Evolutionary conservation across 345 rosid species (phyloP), one percentile per base, ranked within the genome.

Genomic region (Geranium rotundifolium): DNA sequence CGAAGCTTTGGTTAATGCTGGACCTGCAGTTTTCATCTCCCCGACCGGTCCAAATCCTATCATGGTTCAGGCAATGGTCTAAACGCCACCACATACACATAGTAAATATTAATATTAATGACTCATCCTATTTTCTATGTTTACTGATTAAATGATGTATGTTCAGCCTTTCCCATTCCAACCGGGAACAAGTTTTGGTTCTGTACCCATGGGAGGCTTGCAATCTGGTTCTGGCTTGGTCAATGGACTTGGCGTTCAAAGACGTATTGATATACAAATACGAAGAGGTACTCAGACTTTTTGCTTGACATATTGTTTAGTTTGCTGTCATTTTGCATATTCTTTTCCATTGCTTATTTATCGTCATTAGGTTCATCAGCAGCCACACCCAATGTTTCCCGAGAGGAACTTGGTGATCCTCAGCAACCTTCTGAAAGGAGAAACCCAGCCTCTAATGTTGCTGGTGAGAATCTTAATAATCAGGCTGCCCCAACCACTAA

Each of bases 241-340:
- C 60, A 81, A 73, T 71, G 80, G 84, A 37, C 69, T 66, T 68
- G 80, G 85, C 56, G 52, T 76, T 76, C 90, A 90, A 6, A 72
- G 95, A 70, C 88, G 87, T 23, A 82, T 87, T 68, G 90, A 84
- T 73, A 84, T 87, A 69, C 88, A 84, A 80, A 87, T 84, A 69
- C 80, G 86, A 69, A 81, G 90, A 78, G 90, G 95, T 87, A 70
- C 17, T 15, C 27, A 54, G 2, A 23, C 27, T 23, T 23, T 23
- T 2, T 23, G 27, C 27, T 23, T 23, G 27, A 23, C 27, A 23
- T 17, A 30, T 46, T 3, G 18, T 66, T 4, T 61, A 18, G 31
- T 41, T 12, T 27, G 29, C 23, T 1, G 19, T 58, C 39, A 50
- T 19, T 29, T 17, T 52, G 49, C 20, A 52, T 50, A 17, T 63